phyloP scores from a whole-genome alignment of 2,329 filamentous ascomycete species.

The Alternaria hordeiaustralica region DNA sequence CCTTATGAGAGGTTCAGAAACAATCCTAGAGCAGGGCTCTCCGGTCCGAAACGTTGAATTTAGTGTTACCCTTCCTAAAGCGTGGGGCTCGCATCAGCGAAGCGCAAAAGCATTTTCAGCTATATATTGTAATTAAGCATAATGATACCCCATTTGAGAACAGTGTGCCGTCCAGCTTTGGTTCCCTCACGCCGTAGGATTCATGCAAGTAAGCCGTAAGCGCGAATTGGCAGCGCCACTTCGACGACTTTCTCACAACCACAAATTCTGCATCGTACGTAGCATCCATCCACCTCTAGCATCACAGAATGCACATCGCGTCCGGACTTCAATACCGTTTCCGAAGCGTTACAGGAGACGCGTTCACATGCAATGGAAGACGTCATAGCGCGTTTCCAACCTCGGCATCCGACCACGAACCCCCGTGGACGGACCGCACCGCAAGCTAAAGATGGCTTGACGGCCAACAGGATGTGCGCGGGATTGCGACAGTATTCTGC shows the following conservation, averaged over 20 bases:
- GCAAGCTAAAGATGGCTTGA: neutral
- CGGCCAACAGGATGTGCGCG: neutral
- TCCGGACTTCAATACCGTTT: neutral
- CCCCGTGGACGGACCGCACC: slow-evolving; percentile 3
- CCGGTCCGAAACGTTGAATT: neutral
- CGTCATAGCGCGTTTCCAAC: neutral
- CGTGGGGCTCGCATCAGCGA: neutral
- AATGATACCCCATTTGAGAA: neutral
- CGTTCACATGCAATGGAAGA: neutral
- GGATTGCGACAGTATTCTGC: neutral
- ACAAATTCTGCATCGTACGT: neutral
- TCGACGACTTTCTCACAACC: neutral
- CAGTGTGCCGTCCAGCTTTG: neutral
- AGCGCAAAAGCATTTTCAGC: neutral
- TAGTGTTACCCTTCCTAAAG: neutral
- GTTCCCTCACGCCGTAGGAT: neutral
- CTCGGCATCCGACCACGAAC: neutral
- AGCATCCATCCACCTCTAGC: neutral
- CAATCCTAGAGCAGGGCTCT: neutral
- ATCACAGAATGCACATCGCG: neutral
- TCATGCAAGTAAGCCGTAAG: neutral
- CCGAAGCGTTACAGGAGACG: neutral
- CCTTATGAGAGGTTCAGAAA: slow-evolving; percentile 4
- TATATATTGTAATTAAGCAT: neutral
- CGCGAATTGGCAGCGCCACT: neutral